These are phyloP conservation scores for Aspergillus pseudotamarii DNA, from an alignment of 2,329 filamentous ascomycete genomes.

Conservation along the genomic window DNA sequence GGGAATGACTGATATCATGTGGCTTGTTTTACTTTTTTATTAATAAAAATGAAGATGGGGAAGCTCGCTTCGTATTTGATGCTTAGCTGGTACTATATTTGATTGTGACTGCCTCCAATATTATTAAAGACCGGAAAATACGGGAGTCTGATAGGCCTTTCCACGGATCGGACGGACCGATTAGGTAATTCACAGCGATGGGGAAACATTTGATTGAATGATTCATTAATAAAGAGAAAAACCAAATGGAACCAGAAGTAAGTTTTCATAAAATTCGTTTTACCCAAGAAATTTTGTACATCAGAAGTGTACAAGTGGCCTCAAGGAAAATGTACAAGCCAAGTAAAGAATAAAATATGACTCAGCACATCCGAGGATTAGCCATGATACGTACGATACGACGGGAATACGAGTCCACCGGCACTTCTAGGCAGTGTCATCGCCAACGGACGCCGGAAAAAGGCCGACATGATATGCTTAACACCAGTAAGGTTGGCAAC, in stretches of 20 bases:
- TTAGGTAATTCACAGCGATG: slow-evolving; percentile 11
- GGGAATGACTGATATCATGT: neutral
- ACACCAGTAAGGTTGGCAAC: slow-evolving; percentile 42
- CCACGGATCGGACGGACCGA: slow-evolving; percentile 15
- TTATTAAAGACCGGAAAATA: neutral
- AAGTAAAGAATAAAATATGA: neutral
- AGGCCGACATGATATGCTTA: slow-evolving; percentile 39
- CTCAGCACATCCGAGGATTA: slow-evolving; percentile 14
- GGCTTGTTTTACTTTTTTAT: neutral
- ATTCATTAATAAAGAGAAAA: neutral
- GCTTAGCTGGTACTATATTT: neutral
- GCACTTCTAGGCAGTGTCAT: slow-evolving; percentile 22
- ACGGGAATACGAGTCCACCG: neutral
- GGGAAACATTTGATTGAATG: neutral
- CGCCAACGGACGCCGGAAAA: slow-evolving; percentile 26
- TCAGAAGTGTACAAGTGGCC: slow-evolving; percentile 10
- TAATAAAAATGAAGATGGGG: neutral
- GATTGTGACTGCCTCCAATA: neutral
- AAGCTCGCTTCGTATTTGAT: neutral
- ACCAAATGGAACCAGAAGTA: neutral
- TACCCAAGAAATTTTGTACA: neutral
- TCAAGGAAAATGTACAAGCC: neutral
- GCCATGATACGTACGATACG: slow-evolving; percentile 7
- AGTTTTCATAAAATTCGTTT: neutral
- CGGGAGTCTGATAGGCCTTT: slow-evolving; percentile 1